phyloP scores from a whole-genome alignment of 306 rosid genomes.

The Cercis canadensis region DNA sequence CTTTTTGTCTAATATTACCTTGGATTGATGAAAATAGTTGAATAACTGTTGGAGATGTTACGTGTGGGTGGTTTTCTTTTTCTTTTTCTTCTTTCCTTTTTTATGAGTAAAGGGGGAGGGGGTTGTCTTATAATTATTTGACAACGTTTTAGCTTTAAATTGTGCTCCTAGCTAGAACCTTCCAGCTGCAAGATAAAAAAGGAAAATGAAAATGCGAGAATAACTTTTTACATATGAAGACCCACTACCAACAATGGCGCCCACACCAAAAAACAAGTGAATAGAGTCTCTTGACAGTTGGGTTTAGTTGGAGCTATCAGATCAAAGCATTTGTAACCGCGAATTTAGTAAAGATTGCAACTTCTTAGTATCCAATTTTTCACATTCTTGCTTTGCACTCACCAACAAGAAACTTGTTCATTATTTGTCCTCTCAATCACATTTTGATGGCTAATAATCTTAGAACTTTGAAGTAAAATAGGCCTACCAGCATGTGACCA shows the following conservation, averaged over 20 bases:
- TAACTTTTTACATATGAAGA: background rate
- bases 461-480: slow-evolving; percentile 37
- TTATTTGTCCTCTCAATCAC: slow-evolving; percentile 34
- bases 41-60: background rate
- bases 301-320: slow-evolving; percentile 24
- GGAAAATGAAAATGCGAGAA: background rate
- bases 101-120: background rate
- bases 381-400: slow-evolving; percentile 42
- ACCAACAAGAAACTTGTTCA: slow-evolving; percentile 33
- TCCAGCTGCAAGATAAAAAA: background rate
- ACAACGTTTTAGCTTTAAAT: too few species aligned
- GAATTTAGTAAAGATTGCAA: slow-evolving; percentile 22
- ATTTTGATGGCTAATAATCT: slow-evolving; percentile 20
- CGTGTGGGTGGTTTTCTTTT: too few species aligned
- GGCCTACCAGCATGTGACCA: slow-evolving; percentile 50
- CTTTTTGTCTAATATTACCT: too few species aligned
- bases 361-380: slow-evolving; percentile 5
- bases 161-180: background rate
- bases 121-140: too few species aligned
- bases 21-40: background rate
- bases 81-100: background rate
- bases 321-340: slow-evolving; percentile 38
- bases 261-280: slow-evolving; percentile 26
- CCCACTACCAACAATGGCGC: background rate
- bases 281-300: background rate